phyloP scores from a whole-genome alignment of 371 early-diverging fungal genomes.

The Fennellomyces sp. region DNA sequence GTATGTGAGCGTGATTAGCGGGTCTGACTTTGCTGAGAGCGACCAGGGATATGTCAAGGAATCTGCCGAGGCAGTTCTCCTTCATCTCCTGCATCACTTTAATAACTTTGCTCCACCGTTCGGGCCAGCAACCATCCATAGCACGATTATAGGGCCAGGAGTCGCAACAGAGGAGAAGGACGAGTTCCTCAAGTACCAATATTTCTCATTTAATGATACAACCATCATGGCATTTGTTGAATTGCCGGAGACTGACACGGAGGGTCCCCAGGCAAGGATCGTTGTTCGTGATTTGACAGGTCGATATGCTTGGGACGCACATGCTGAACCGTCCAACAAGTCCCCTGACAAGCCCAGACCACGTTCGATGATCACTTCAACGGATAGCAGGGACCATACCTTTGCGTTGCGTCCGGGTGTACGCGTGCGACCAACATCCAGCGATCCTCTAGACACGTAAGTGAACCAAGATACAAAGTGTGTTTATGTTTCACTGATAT shows the following conservation, averaged over 20 bases:
- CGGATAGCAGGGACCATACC: not conserved
- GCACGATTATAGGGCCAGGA: slow-evolving; percentile 51
- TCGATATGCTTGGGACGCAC: slow-evolving; percentile 80
- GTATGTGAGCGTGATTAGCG: slow-evolving; percentile 18
- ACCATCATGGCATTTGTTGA: slow-evolving; percentile 66
- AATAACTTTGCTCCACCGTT: slow-evolving; percentile 57
- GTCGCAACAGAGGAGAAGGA: slow-evolving; percentile 39
- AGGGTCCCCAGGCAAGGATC: slow-evolving; percentile 51
- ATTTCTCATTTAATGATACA: slow-evolving; percentile 65
- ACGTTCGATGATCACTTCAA: not conserved
- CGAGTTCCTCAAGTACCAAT: slow-evolving; percentile 51
- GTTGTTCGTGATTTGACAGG: slow-evolving; percentile 80
- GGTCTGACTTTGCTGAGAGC: slow-evolving; percentile 26
- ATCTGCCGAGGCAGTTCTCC: slow-evolving; percentile 53
- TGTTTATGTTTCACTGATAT: not conserved
- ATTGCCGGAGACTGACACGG: slow-evolving; percentile 36
- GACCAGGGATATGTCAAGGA: slow-evolving; percentile 55
- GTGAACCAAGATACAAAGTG: not conserved
- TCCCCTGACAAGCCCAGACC: not conserved
- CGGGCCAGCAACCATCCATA: slow-evolving; percentile 55
- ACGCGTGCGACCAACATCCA: not conserved
- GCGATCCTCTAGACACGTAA: slow-evolving; percentile 6
- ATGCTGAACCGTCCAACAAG: slow-evolving; percentile 41
- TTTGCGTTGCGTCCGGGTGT: not conserved
- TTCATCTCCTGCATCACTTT: slow-evolving; percentile 58